These are phyloP conservation scores for Aurinia saxatilis DNA, from an alignment of 345 rosid genomes.

Conservation along the genomic window DNA sequence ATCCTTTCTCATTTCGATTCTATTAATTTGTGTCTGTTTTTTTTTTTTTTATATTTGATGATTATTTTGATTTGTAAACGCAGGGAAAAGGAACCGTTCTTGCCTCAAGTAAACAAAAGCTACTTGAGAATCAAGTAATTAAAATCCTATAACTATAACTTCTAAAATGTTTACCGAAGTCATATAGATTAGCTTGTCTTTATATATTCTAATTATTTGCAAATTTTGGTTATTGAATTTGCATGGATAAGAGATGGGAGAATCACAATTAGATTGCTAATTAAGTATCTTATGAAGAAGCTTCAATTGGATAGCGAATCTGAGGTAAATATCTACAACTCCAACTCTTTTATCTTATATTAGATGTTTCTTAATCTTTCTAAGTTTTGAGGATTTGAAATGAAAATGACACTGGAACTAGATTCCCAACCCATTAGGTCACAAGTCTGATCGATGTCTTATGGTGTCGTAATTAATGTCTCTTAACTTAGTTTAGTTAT, in stretches of 20 bases:
- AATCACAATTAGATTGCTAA: slow-evolving; percentile 82
- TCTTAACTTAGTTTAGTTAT: slow-evolving; percentile 7
- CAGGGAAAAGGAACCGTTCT: slow-evolving; percentile 78
- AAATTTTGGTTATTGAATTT: slow-evolving; percentile 4
- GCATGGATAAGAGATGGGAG: slow-evolving; percentile 68
- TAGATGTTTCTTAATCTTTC: neutral
- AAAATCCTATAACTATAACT: neutral
- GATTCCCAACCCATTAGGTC: slow-evolving; percentile 28
- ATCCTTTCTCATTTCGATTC: neutral
- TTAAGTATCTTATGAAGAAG: slow-evolving; percentile 89
- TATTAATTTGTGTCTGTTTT: neutral
- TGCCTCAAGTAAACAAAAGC: slow-evolving; percentile 92
- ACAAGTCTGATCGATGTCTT: slow-evolving; percentile 15
- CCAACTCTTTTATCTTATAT: neutral
- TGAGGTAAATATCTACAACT: slow-evolving; percentile 56
- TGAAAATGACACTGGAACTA: slow-evolving; percentile 26
- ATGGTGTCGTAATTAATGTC: slow-evolving; percentile 23
- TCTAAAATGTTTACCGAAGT: neutral
- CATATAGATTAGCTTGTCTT: no score
- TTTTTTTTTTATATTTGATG: neutral
- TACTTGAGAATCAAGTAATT: slow-evolving; percentile 94
- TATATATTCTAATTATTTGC: neutral
- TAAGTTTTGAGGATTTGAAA: slow-evolving; percentile 5
- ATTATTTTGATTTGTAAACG: slow-evolving; percentile 24
- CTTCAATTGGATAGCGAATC: slow-evolving; percentile 82